Conservation (phyloP, 768 basidiomycete genomes). For the Collybiopsis luxurians region DNA sequence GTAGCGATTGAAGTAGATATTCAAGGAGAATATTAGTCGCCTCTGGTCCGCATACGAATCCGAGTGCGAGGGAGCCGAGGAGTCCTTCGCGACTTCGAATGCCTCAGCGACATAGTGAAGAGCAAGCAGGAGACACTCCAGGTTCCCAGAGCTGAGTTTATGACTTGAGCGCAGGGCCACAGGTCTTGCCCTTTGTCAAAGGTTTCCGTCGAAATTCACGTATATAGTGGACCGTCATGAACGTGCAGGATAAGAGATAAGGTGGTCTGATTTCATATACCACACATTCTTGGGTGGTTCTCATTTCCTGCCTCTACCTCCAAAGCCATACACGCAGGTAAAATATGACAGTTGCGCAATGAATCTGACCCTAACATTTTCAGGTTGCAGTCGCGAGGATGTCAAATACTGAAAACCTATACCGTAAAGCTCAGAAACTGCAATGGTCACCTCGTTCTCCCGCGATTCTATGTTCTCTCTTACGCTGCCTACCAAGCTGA, state of each 20-base stretch:
- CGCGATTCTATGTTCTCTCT: constrained; percentile 20
- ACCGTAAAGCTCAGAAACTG: constrained; percentile 57
- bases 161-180: constrained; percentile 46
- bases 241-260: constrained; percentile 82
- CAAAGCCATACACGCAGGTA: constrained; percentile 91
- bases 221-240: constrained; percentile 78
- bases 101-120: constrained; percentile 42
- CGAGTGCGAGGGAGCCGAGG: constrained; percentile 53
- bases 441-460: constrained; percentile 45
- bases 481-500: constrained; percentile 61
- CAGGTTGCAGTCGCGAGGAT: constrained; percentile 81
- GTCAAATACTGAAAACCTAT: constrained; percentile 56
- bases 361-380: not conserved
- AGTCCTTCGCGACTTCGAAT: constrained; percentile 43
- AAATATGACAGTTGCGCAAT: not conserved
- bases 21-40: constrained; percentile 40
- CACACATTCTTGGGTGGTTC: too few species aligned
- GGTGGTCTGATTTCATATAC: constrained; percentile 39
- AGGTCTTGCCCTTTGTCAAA: constrained; percentile 77
- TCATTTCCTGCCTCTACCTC: constrained; percentile 33
- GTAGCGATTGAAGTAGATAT: constrained; percentile 41
- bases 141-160: too few species aligned
- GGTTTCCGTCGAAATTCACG: constrained; percentile 67
- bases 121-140: too few species aligned
- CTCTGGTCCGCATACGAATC: constrained; percentile 54